Conservation (phyloP, 2,329 filamentous ascomycete species). For the Cercospora janseana region DNA sequence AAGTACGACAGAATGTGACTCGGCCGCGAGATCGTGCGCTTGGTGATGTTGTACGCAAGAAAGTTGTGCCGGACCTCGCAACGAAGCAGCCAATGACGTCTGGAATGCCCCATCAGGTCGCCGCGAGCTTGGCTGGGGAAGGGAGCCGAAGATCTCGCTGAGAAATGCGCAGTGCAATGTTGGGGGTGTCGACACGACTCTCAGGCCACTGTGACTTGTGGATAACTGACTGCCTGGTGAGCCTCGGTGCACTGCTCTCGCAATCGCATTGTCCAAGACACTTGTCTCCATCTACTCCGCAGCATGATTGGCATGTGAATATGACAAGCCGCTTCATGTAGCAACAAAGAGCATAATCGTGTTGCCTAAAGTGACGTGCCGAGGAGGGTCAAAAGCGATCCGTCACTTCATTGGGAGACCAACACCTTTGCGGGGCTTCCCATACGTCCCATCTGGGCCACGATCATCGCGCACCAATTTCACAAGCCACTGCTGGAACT, state of each 20-base stretch:
- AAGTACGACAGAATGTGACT: no score
- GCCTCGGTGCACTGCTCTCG: slow-evolving; percentile 11
- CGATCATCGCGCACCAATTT: slow-evolving; percentile 12
- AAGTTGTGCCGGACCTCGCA: no score
- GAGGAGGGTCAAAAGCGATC: slow-evolving; percentile 12
- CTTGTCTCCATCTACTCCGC: neutral
- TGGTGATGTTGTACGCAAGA: no score
- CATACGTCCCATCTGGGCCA: slow-evolving; percentile 8
- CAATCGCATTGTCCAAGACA: neutral
- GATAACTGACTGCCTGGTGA: slow-evolving; percentile 14
- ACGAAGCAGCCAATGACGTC: slow-evolving; percentile 3
- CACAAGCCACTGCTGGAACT: slow-evolving; percentile 14
- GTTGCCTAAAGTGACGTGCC: slow-evolving; percentile 11
- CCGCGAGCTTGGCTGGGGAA: neutral
- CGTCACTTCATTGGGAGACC: slow-evolving; percentile 11
- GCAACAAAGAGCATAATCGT: slow-evolving; percentile 6
- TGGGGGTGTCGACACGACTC: neutral
- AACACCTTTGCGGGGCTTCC: slow-evolving; percentile 13
- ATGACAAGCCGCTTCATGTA: neutral
- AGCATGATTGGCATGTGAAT: slow-evolving; percentile 9
- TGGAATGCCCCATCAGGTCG: neutral
- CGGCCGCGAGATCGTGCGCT: no score
- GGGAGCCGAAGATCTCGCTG: neutral
- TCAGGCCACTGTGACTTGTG: neutral
- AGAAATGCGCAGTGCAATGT: neutral